These are phyloP conservation scores for Paecilomyces niveus DNA, from an alignment of 2,329 filamentous ascomycete species.

Conservation along the genomic window DNA sequence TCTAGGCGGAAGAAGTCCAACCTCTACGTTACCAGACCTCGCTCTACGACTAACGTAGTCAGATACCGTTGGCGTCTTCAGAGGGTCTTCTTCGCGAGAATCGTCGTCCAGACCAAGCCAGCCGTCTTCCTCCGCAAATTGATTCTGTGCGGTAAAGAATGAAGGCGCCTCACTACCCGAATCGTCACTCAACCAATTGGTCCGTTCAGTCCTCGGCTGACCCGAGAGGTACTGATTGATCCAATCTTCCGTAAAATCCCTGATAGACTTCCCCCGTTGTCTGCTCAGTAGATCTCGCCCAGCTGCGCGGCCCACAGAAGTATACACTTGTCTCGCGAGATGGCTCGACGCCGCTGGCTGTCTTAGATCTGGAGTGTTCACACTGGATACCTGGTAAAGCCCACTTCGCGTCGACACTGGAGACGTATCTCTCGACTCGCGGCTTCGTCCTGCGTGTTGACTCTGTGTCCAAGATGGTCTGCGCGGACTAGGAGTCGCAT, in stretches of 20 bases:
- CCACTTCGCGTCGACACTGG: constrained; percentile 23
- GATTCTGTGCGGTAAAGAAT: constrained; percentile 34
- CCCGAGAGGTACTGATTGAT: constrained; percentile 76
- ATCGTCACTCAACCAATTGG: constrained; percentile 79
- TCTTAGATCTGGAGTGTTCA: constrained; percentile 19
- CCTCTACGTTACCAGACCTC: constrained; percentile 9
- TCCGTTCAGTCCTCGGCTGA: constrained; percentile 60
- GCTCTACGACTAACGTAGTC: constrained; percentile 25
- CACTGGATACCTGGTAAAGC: constrained; percentile 14
- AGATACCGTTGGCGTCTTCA: constrained; percentile 33
- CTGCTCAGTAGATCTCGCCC: constrained; percentile 15
- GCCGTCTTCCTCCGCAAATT: constrained; percentile 36
- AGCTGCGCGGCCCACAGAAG: constrained; percentile 19
- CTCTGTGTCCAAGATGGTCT: constrained; percentile 32
- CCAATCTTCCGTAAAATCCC: constrained; percentile 73
- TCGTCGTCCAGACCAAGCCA: constrained; percentile 38
- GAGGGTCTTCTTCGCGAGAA: constrained; percentile 27
- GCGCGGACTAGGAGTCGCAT: constrained; percentile 55
- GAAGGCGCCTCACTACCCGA: constrained; percentile 69
- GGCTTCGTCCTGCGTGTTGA: constrained; percentile 40
- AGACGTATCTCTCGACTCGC: constrained; percentile 26
- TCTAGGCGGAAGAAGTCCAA: constrained; percentile 15
- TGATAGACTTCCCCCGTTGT: constrained; percentile 29
- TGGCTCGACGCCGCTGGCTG: constrained; percentile 18
- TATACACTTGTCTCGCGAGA: constrained; percentile 14